A percentile compares a stretch with the other conserved stretches of the same genome.
Conservation (phyloP, 2,329 filamentous ascomycete genomes). For the Emmonsiellopsis sp. region DNA sequence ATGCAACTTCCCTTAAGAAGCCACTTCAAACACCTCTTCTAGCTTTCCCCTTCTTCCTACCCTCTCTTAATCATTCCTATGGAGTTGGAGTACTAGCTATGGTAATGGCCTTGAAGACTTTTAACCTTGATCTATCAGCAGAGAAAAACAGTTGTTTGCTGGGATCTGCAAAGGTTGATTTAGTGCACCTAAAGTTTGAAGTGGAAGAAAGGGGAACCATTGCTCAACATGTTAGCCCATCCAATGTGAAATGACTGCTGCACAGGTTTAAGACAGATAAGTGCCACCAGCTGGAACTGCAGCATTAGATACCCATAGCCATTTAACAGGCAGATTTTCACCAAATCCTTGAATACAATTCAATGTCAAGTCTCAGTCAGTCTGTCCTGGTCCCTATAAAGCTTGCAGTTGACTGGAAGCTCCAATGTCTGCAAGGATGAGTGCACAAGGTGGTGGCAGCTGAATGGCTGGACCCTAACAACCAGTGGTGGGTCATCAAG, state of each 20-base stretch:
- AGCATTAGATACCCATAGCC: background rate
- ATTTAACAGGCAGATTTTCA: background rate
- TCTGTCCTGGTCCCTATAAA: background rate
- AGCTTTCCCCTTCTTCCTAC: background rate
- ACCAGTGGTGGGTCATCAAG: background rate
- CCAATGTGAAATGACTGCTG: background rate
- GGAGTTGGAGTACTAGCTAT: no score
- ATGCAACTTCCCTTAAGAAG: background rate
- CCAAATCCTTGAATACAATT: background rate
- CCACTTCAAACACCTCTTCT: background rate
- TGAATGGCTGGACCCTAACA: background rate
- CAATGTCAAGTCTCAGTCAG: background rate
- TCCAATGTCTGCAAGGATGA: slow-evolving; percentile 17
- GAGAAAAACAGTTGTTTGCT: background rate
- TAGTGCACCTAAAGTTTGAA: background rate
- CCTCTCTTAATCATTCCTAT: background rate
- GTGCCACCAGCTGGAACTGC: background rate
- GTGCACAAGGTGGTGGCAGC: background rate
- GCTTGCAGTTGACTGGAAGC: background rate
- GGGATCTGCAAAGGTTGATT: background rate
- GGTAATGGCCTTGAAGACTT: background rate
- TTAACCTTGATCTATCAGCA: background rate
- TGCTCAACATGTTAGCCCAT: background rate
- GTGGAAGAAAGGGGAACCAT: background rate
- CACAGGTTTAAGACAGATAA: background rate